Conservation (phyloP, 108 stramenopile species). For the Chaetoceros tenuissimus region DNA sequence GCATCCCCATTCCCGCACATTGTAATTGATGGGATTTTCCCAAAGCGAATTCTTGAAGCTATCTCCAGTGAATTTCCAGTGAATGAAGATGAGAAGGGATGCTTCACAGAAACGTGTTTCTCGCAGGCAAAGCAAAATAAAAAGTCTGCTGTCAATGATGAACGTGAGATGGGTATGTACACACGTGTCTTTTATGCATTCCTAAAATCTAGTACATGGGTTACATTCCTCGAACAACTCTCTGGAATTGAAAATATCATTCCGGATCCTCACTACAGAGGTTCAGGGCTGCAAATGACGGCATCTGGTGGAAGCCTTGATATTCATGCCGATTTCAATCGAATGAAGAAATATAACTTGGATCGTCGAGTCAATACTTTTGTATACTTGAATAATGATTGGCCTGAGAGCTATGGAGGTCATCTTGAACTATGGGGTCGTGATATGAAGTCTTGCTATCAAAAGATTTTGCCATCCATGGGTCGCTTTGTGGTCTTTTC, state of each 20-base stretch:
- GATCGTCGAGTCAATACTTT: conserved; percentile 32
- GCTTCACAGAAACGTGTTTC: conserved; percentile 1
- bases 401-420: conserved; percentile 26
- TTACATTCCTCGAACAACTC: conserved; percentile 13
- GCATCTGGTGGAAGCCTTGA: conserved; percentile 22
- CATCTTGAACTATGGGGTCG: conserved; percentile 32
- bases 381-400: conserved; percentile 27
- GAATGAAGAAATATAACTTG: conserved; percentile 4
- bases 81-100: conserved; percentile 1
- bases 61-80: background rate
- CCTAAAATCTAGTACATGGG: conserved; percentile 3
- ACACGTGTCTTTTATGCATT: conserved; percentile 1
- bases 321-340: conserved; percentile 34
- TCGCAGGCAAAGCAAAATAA: conserved; percentile 2
- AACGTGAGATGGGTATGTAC: conserved; percentile 3
- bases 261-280: conserved; percentile 21
- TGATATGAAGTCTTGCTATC: conserved; percentile 16
- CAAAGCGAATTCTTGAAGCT: background rate
- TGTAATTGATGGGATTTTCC: conserved; percentile 8
- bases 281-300: conserved; percentile 24
- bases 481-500: conserved; percentile 33
- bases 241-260: conserved; percentile 16
- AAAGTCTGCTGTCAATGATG: conserved; percentile 7
- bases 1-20: conserved; percentile 8
- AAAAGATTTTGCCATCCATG: conserved; percentile 13